Base-by-base conservation (phyloP, 2,329 filamentous ascomycete genomes). In the Dactylellina sp. region DNA sequence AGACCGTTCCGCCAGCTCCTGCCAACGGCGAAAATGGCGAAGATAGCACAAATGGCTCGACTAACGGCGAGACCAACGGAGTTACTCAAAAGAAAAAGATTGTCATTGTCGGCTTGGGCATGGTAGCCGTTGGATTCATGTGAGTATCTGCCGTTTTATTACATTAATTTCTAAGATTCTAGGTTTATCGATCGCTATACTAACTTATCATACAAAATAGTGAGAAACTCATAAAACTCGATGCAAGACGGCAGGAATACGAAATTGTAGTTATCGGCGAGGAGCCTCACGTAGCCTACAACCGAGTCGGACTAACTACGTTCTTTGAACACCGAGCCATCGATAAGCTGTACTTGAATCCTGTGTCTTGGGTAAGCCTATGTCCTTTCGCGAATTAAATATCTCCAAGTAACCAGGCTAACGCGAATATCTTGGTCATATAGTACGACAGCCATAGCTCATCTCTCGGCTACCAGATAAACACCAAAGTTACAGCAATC, bases 41-140 rank as follows among this genome's bases (percentile, higher is more conserved):
- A 39, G 37, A 39, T 18, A n/a, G 50, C n/a, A 14, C 22, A 14
- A 59, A 32, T n/a, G 22, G 42, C 2, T n/a, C n/a, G n/a, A n/a
- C n/a, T n/a, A n/a, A 32, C 12, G 50, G 37, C 16, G 42, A 49
- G 12, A 18, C 24, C 11, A 52, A 39, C 18, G 35, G 11, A 0
- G 5, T n/a, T 3, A 37, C 46, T 24, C 37, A 44, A 7, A 63
- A 66, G 44, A 65, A 68, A 40, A 66, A 66, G 16, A 68, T 68
- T 14, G 53, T 68, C 1, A 52, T 68, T 22, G 63, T 68, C 1
- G 63, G 63, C 0, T 28, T 68, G 12, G 63, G 63, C 12, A 97
- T 97, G 93, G 93, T 97, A 47, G 92, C 90, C 40, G 90, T 95
- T 77, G 89, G 91, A 44, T 94, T 96, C 80, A 92, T 96, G 91